These are phyloP conservation scores for Populus hybrid DNA, from an alignment of 441 rosid species.

Conservation along the genomic window DNA sequence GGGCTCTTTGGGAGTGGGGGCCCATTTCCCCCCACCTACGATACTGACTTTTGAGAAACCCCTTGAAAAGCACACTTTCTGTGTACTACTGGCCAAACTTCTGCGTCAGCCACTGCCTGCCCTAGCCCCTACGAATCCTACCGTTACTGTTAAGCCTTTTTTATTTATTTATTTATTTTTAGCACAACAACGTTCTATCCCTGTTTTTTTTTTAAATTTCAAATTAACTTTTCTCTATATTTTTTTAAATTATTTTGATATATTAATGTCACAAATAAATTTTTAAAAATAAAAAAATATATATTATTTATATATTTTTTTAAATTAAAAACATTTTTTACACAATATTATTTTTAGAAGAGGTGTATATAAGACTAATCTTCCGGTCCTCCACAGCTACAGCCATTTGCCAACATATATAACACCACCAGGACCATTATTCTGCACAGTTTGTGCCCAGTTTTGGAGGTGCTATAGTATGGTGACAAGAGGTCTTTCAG, in stretches of 20 bases:
- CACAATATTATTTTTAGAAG: too few species aligned
- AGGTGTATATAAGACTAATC: too few species aligned
- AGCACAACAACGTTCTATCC: neutral
- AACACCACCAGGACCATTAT: neutral
- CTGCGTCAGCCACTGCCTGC: neutral
- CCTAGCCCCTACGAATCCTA: neutral
- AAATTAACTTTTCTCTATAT: neutral
- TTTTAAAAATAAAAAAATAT: too few species aligned
- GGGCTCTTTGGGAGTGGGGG: conserved; percentile 11
- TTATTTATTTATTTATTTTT: neutral
- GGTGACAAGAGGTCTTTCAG: neutral
- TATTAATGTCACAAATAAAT: too few species aligned
- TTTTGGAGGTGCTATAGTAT: neutral
- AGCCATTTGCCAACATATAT: too few species aligned
- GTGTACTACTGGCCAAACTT: neutral
- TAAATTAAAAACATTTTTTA: too few species aligned
- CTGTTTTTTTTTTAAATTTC: neutral
- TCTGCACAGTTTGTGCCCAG: neutral
- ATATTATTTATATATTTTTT: too few species aligned
- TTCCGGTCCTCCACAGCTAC: too few species aligned
- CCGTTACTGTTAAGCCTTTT: neutral
- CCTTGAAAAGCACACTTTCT: neutral
- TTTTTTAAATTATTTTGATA: too few species aligned
- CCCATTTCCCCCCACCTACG: conserved; percentile 2
- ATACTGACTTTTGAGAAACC: neutral